phyloP scores from a whole-genome alignment of 1,284 basidiomycete genomes.

The Fomitiporia mediterranea region DNA sequence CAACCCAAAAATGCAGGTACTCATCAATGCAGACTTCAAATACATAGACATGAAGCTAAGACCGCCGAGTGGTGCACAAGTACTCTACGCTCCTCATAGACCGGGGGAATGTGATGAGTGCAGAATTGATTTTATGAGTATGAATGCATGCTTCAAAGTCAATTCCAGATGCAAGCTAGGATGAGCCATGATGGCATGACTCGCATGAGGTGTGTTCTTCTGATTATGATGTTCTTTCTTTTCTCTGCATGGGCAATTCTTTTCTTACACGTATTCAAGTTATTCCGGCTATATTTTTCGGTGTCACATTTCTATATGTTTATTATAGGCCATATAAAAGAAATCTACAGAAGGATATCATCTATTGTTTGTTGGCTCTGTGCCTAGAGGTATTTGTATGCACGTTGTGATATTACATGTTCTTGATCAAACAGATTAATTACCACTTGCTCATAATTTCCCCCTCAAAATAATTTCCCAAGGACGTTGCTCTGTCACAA shows the following conservation, averaged over 20 bases:
- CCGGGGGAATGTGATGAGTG: constrained; percentile 69
- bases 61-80: constrained; percentile 44
- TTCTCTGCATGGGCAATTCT: no score
- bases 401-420: no score
- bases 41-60: constrained; percentile 54
- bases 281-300: background rate
- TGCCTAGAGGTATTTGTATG: background rate
- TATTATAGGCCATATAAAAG: no score
- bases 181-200: no score
- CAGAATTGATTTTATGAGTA: constrained; percentile 59
- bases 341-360: no score
- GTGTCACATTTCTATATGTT: no score
- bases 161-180: constrained; percentile 1
- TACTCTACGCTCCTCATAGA: constrained; percentile 59
- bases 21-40: constrained; percentile 69
- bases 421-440: no score
- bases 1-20: constrained; percentile 41
- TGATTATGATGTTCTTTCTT: background rate
- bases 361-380: background rate
- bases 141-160: constrained; percentile 46
- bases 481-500: no score
- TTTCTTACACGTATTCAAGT: background rate
- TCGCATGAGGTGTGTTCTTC: constrained; percentile 15
- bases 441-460: no score
- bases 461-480: no score